These are phyloP conservation scores for Sphaerulina populicola DNA, from an alignment of 2,329 filamentous ascomycete species.

Conservation along the genomic window DNA sequence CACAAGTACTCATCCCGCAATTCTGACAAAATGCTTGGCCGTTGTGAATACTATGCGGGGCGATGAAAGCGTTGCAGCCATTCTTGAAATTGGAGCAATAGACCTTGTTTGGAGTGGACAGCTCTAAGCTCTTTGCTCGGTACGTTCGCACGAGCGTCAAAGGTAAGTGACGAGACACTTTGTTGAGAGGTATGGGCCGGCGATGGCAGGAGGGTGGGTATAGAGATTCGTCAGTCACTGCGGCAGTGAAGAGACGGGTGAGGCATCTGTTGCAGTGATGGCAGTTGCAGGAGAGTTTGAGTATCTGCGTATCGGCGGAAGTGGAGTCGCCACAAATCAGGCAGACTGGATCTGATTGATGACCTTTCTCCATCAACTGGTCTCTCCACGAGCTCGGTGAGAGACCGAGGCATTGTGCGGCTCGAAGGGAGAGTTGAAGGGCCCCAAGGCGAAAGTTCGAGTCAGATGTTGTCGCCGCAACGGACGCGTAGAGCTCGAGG, in stretches of 20 bases:
- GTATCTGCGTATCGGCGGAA: not conserved
- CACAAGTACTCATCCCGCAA: slow-evolving; percentile 15
- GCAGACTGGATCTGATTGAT: slow-evolving; percentile 2
- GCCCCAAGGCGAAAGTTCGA: not conserved
- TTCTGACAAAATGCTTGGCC: slow-evolving; percentile 20
- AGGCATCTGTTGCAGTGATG: slow-evolving; percentile 12
- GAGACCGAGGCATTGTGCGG: not conserved
- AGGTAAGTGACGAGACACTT: slow-evolving; percentile 8
- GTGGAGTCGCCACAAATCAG: slow-evolving; percentile 3
- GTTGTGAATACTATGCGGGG: slow-evolving; percentile 20
- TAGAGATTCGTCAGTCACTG: slow-evolving; percentile 10
- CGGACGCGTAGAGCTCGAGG: not conserved
- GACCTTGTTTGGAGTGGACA: slow-evolving; percentile 15
- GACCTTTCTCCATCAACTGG: too few relatives aligned
- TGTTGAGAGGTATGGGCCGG: slow-evolving; percentile 1
- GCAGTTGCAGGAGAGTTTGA: slow-evolving; percentile 13
- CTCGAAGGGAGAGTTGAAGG: not conserved
- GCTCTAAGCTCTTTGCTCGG: slow-evolving; percentile 10
- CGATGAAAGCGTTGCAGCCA: slow-evolving; percentile 15
- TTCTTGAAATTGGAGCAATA: slow-evolving; percentile 12
- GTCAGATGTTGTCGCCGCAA: not conserved
- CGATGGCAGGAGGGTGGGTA: slow-evolving; percentile 10
- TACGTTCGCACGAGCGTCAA: slow-evolving; percentile 1
- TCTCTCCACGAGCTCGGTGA: not conserved
- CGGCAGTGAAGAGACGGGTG: slow-evolving; percentile 7